Evolutionary conservation across 2,329 filamentous ascomycete species (phyloP).

Genomic region (Scedosporium dehoogii): DNA sequence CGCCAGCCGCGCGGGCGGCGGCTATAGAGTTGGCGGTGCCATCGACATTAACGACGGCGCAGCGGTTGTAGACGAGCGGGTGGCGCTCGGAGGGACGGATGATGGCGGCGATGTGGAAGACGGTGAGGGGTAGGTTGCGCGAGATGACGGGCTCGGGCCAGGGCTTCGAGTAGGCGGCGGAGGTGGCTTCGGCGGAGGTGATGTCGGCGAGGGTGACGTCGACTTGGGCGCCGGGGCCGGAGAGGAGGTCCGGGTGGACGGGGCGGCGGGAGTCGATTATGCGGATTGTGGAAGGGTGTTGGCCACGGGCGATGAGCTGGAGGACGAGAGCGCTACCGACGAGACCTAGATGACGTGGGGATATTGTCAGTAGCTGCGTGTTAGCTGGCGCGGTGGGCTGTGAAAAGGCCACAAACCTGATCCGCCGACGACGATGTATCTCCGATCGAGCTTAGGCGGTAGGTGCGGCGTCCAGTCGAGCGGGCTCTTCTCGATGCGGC

Average conservation of each 20-base stretch:
- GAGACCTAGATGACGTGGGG: constrained; percentile 27
- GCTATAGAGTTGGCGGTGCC: constrained; percentile 39
- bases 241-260: constrained; percentile 29
- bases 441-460: constrained; percentile 28
- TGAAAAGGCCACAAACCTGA: constrained; percentile 25
- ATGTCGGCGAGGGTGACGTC: constrained; percentile 39
- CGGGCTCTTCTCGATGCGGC: constrained; percentile 23
- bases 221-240: constrained; percentile 23
- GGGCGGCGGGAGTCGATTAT: constrained; percentile 40
- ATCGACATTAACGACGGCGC: constrained; percentile 36
- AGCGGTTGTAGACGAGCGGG: constrained; percentile 31
- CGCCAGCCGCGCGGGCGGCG: constrained; percentile 33
- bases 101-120: constrained; percentile 46
- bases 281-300: constrained; percentile 38
- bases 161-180: constrained; percentile 32
- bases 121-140: constrained; percentile 37
- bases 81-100: constrained; percentile 41
- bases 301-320: constrained; percentile 42
- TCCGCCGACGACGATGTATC: constrained; percentile 35
- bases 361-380: neutral
- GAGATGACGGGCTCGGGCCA: constrained; percentile 29
- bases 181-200: constrained; percentile 30
- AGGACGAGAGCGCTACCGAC: constrained; percentile 45
- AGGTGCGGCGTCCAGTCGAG: constrained; percentile 27
- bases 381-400: too few species aligned